These are phyloP conservation scores for Vanrija sp. DNA, from an alignment of 1,284 basidiomycete species.

Conservation along the genomic window DNA sequence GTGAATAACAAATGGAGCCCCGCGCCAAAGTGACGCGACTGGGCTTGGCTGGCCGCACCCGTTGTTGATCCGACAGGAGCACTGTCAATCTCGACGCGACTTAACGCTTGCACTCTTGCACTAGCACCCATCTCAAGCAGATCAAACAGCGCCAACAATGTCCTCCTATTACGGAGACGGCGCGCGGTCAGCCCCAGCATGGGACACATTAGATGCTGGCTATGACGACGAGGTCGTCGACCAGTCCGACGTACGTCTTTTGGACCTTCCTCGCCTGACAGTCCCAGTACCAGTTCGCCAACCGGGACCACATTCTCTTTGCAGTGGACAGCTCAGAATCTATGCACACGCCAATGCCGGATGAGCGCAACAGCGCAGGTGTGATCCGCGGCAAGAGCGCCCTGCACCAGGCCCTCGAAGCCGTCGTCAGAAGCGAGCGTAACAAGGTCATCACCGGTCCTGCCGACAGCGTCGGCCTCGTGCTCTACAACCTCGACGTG, in stretches of 20 bases:
- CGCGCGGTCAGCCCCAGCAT: conserved; percentile 30
- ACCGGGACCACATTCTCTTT: conserved; percentile 80
- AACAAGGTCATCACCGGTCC: conserved; percentile 84
- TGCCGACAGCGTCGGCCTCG: conserved; percentile 78
- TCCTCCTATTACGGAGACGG: conserved; percentile 38
- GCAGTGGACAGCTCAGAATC: conserved; percentile 87
- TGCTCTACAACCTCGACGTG: conserved; percentile 85
- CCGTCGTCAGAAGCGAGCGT: conserved; percentile 78
- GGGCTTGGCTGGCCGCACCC: background rate
- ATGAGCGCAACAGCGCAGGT: conserved; percentile 45
- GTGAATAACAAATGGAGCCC: background rate
- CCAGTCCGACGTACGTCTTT: conserved; percentile 35
- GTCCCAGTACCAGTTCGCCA: conserved; percentile 63
- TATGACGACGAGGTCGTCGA: conserved; percentile 40
- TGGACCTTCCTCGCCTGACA: background rate
- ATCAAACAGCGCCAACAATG: conserved; percentile 21
- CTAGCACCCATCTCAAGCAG: background rate
- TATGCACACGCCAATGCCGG: conserved; percentile 68
- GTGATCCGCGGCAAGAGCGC: conserved; percentile 44
- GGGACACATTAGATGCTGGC: conserved; percentile 35
- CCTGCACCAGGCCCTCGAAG: conserved; percentile 64
- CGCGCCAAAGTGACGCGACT: conserved; percentile 2
- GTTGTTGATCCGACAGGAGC: no score
- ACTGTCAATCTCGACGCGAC: no score
- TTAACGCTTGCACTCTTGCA: background rate